Percentiles rank a stretch among this genome's conserved stretches.
These are phyloP conservation scores for Veloporphyrellus conicus DNA, from an alignment of 1,284 basidiomycete genomes.

Conservation along the genomic window DNA sequence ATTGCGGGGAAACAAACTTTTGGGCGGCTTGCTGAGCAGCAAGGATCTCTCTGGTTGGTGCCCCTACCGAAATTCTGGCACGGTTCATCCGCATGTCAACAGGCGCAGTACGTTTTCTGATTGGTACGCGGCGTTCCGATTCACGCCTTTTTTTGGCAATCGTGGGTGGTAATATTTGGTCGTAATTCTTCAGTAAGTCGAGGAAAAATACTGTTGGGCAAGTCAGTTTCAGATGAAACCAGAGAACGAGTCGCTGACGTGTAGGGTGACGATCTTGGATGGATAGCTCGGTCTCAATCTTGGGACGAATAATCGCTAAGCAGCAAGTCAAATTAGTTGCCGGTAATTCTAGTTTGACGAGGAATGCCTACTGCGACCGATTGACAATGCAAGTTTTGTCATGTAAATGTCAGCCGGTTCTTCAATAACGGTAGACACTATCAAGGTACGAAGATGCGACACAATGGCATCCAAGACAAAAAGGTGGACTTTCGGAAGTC, in stretches of 20 bases:
- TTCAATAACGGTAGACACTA: slow-evolving; percentile 63
- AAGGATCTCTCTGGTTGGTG: slow-evolving; percentile 78
- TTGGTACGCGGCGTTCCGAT: slow-evolving; percentile 74
- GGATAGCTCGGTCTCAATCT: slow-evolving; percentile 74
- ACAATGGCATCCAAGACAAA: slow-evolving; percentile 78
- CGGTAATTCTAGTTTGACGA: not conserved
- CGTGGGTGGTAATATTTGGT: slow-evolving; percentile 72
- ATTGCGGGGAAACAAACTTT: slow-evolving; percentile 34
- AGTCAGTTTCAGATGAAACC: slow-evolving; percentile 1
- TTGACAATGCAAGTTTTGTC: slow-evolving; percentile 80
- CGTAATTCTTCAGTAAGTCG: slow-evolving; percentile 79
- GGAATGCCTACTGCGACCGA: slow-evolving; percentile 73
- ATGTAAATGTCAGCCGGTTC: slow-evolving; percentile 75
- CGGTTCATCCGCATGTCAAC: slow-evolving; percentile 85
- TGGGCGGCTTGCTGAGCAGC: slow-evolving; percentile 66
- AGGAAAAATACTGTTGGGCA: slow-evolving; percentile 62
- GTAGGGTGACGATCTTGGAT: slow-evolving; percentile 83
- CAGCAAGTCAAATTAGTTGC: slow-evolving; percentile 3
- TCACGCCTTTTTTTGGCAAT: slow-evolving; percentile 82
- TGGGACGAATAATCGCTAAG: slow-evolving; percentile 77
- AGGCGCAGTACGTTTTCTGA: slow-evolving; percentile 82
- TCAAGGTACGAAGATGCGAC: slow-evolving; percentile 75
- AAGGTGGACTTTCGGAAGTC: slow-evolving; percentile 77
- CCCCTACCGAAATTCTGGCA: slow-evolving; percentile 63
- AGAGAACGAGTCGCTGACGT: slow-evolving; percentile 41